Base-by-base conservation (phyloP, 441 rosid genomes). In the Theobroma grandiflorum region DNA sequence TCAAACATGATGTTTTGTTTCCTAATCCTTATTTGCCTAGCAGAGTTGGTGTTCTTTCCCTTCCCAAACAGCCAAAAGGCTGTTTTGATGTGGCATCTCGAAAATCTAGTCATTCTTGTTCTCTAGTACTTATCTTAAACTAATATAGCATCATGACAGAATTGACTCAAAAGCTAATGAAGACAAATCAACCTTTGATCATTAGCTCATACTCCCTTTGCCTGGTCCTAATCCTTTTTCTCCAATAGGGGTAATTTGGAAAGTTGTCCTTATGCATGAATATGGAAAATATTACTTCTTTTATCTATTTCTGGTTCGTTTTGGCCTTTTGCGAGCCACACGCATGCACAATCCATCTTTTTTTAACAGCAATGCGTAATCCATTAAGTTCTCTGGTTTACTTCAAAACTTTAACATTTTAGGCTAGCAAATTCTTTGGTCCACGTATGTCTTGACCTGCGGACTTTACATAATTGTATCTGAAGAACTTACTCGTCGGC, bases 71-170 rank as follows among this genome's bases (percentile, higher is more conserved):
- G 77, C 8, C 66, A 55, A 73, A 53, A 18, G 12, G 47, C 77
- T 57, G 52, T 20, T 40, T 53, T 40, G 65, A 33, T 38, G 65
- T 57, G 65, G 76, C 76, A 20, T 12, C 52, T 73, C 37, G 49
- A 8, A 40, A 26, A 65, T 58, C 78, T 84, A 14, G 81, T 73
- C 74, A 40, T 18, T 58, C 73, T 72, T 80, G 55, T 59, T 79
- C 45, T 72, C 43, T 50, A 52, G 82, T 75, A 73, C 68, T 74
- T 78, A 45, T 78, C 75, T 53, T n/a, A 45, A 15, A 58, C 12
- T 50, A 37, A 3, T 40, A 31, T 66, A 57, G 47, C n/a, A 42
- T 55, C 22, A 49, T 45, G 53, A 68, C 59, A 53, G 38, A 20
- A 45, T 76, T 81, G 35, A 71, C 52, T 71, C 33, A 58, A 72